Conservation (phyloP, 164 flowering plant species). For the Sedum album region DNA sequence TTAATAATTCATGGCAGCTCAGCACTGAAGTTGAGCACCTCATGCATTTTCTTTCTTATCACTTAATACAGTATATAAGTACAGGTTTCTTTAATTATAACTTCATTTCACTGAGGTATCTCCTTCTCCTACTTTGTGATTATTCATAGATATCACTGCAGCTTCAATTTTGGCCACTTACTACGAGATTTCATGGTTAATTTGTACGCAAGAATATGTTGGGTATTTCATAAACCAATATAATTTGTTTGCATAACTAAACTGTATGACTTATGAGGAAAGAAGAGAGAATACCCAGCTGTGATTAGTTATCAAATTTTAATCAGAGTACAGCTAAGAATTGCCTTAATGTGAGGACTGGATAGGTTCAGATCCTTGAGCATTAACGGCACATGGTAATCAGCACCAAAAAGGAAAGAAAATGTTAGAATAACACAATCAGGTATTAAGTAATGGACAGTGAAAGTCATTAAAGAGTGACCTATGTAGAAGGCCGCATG, state of each 20-base stretch:
- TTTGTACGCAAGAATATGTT: background rate
- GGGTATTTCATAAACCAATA: background rate
- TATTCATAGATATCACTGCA: background rate
- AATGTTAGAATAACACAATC: background rate
- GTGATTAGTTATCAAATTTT: background rate
- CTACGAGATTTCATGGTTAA: background rate
- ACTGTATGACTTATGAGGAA: background rate
- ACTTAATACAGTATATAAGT: background rate
- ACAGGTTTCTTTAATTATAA: background rate
- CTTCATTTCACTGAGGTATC: background rate
- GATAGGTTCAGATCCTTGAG: background rate
- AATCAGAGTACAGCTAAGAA: background rate
- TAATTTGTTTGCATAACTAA: background rate
- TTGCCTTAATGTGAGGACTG: background rate
- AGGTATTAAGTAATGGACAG: background rate
- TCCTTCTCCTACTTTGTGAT: background rate
- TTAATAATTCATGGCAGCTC: background rate
- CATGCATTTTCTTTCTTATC: background rate
- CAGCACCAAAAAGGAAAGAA: conserved; percentile 4
- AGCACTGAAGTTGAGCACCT: background rate
- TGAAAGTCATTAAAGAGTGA: conserved; percentile 1
- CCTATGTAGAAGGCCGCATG: background rate
- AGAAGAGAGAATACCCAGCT: background rate
- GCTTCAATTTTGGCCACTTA: background rate
- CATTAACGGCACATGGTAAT: conserved; percentile 2